A percentile compares a stretch with the other conserved stretches of the same genome.
These are phyloP conservation scores for Carex myosuroides DNA, from an alignment of 176 grass and related monocot species.

Conservation along the genomic window DNA sequence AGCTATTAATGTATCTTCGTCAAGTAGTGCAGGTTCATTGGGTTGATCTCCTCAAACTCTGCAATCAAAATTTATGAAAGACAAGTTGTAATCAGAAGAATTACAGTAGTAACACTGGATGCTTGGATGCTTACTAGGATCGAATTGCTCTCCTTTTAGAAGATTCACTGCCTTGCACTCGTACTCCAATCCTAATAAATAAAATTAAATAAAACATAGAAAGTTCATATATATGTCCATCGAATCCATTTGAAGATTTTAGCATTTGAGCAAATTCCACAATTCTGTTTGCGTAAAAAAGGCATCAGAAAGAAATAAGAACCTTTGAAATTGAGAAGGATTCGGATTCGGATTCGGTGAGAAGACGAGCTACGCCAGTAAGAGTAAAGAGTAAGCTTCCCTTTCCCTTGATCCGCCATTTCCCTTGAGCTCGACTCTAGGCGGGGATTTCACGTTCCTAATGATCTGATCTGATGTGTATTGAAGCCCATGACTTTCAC, in stretches of 20 bases:
- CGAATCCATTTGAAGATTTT: too few species aligned
- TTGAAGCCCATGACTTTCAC: too few species aligned
- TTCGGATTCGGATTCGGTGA: constrained; percentile 60
- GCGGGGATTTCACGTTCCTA: too few species aligned
- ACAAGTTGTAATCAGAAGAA: neutral
- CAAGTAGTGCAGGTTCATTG: constrained; percentile 70
- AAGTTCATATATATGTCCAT: too few species aligned
- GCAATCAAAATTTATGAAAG: constrained; percentile 12
- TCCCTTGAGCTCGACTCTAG: neutral
- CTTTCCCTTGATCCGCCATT: neutral
- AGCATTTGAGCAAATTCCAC: neutral
- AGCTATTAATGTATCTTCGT: constrained; percentile 52
- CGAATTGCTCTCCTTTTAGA: constrained; percentile 35
- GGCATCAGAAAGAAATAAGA: neutral
- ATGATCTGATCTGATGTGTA: too few species aligned
- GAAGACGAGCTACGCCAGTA: constrained; percentile 54
- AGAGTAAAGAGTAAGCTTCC: constrained; percentile 35
- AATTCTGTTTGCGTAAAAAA: neutral
- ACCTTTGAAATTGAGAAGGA: constrained; percentile 71
- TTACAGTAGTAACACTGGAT: neutral
- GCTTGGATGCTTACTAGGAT: constrained; percentile 39
- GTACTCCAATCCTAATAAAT: constrained; percentile 53
- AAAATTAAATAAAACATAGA: neutral
- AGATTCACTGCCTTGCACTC: constrained; percentile 84
- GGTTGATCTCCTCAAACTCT: constrained; percentile 87